These are phyloP conservation scores for Suhomyces bokatorum DNA, from an alignment of 1,139 yeast species.

Conservation along the genomic window DNA sequence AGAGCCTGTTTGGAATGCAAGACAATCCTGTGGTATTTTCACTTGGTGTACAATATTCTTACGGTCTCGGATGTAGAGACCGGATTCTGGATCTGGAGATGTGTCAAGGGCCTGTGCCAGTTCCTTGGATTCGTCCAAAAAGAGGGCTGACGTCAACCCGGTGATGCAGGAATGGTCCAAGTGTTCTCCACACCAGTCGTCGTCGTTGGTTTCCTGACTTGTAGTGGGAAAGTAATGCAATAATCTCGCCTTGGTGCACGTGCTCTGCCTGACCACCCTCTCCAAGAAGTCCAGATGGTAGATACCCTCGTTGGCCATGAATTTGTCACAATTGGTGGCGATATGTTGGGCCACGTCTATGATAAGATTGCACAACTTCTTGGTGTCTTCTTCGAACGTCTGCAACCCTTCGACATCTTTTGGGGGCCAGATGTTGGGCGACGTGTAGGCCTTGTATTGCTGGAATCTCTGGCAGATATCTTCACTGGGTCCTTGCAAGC, in stretches of 20 bases:
- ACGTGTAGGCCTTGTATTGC: constrained; percentile 46
- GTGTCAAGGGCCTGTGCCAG: constrained; percentile 22
- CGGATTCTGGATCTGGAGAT: constrained; percentile 50
- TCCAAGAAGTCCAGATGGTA: constrained; percentile 42
- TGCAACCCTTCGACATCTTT: constrained; percentile 22
- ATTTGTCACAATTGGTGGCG: constrained; percentile 55
- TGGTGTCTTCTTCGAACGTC: constrained; percentile 38
- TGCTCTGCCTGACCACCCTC: constrained; percentile 48
- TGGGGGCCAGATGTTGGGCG: constrained; percentile 57
- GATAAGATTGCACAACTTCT: constrained; percentile 45
- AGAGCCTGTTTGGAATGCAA: constrained; percentile 69
- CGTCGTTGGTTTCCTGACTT: constrained; percentile 18
- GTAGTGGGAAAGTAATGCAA: constrained; percentile 51
- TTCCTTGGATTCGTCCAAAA: constrained; percentile 41
- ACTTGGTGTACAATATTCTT: constrained; percentile 49
- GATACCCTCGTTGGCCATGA: constrained; percentile 31
- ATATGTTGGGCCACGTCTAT: constrained; percentile 52
- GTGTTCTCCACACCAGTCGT: constrained; percentile 68
- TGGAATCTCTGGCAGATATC: constrained; percentile 32
- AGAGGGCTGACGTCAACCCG: constrained; percentile 59
- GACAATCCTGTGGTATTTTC: constrained; percentile 53
- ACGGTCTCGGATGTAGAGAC: constrained; percentile 55
- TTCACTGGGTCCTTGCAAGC: constrained; percentile 47
- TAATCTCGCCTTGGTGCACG: constrained; percentile 60
- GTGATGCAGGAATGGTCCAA: constrained; percentile 64